phyloP scores from a whole-genome alignment of 306 rosid species.

The Malus sieversii region DNA sequence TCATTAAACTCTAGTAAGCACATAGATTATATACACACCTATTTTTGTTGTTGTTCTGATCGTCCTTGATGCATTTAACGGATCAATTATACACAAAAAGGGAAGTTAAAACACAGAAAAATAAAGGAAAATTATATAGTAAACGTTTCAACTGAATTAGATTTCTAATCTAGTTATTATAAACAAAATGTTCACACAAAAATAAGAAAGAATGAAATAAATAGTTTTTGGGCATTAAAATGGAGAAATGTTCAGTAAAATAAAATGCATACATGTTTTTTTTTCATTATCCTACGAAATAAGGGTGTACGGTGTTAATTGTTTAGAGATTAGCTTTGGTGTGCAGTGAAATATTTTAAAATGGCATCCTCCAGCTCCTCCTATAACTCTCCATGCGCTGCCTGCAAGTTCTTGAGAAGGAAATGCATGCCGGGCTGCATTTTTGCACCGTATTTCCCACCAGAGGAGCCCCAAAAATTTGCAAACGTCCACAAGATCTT shows the following conservation, averaged over 20 bases:
- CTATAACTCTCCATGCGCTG: conserved; percentile 87
- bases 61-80: not conserved
- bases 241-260: not conserved
- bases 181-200: not conserved
- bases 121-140: not conserved
- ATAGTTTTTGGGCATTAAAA: not conserved
- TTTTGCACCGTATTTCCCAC: conserved; percentile 95
- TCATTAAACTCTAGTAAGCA: not conserved
- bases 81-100: not conserved
- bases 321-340: not conserved
- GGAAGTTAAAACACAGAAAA: not conserved
- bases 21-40: not conserved
- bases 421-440: conserved; percentile 96
- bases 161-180: not conserved
- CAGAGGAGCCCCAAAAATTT: conserved; percentile 95
- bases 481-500: conserved; percentile 94
- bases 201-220: not conserved
- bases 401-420: conserved; percentile 90
- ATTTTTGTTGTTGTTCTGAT: not conserved
- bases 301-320: not conserved
- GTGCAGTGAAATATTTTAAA: not conserved
- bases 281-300: not conserved
- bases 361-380: conserved; percentile 63
- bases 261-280: not conserved
- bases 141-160: not conserved